Evolutionary conservation across 306 rosid species (phyloP), one percentile per base, ranked within the genome.

Genomic region (Echinosophora koreensis): DNA sequence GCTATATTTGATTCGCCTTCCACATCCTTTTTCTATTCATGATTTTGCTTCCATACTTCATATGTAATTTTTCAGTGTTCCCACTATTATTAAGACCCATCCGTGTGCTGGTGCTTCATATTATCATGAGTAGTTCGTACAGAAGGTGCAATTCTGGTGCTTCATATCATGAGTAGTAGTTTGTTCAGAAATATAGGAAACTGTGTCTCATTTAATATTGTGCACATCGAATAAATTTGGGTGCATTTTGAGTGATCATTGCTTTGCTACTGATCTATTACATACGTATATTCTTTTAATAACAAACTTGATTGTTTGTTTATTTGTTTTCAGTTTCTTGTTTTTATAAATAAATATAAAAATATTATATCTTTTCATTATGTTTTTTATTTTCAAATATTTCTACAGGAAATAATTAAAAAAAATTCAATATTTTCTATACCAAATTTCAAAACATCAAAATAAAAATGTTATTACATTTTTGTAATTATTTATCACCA

Each of bases 151-250:
- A 35, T 35, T 35, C 68, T 16, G 16, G 15, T 42, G 74, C 27
- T 68, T 57, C 74, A 42, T 30, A 30, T 30, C 15, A 77, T 57
- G 60, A 44, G 5, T 5, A 39, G 22, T 46, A 67, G 76, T 34
- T 46, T 6, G 28, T 13, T 17, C 11, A 38, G 51, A 44, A 67
- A 57, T 42, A 42, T 34, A 69, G 54, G 8, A 58, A 58, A 47
- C 8, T 69, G 15, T 58, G 41, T 52, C 4, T 70, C 63, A 17
- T 67, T 67, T 46, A 58, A 34, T 46, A 35, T 46, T 32, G 32
- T 12, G 66, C 13, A 30, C 15, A 34, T 50, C 30, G 6, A 44
- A 67, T 57, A 77, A 44, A 44, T 32, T 22, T 42, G 22, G 9
- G 15, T 56, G 17, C 50, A 16, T 70, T 50, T 70, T 70, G 0